Evolutionary conservation across 495 filamentous ascomycete genomes (phyloP).

Genomic region (Aspergillus sparsus): DNA sequence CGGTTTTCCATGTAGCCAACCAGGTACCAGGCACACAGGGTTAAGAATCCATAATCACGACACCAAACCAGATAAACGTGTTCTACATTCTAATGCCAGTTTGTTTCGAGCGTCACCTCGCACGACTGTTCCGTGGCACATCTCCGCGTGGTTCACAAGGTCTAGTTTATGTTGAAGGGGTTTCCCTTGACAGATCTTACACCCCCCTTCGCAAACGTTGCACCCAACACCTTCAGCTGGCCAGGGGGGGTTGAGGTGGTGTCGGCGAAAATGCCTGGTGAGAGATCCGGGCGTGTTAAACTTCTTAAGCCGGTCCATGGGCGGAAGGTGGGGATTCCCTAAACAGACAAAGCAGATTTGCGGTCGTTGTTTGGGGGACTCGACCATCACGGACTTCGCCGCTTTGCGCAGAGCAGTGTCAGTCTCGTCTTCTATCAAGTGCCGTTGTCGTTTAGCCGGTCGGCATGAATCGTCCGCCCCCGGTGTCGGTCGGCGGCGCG

Average conservation of each 20-base stretch:
- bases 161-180: slow-evolving; percentile 17
- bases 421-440: slow-evolving; percentile 11
- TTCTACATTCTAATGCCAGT: slow-evolving; percentile 5
- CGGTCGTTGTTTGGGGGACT: slow-evolving; percentile 14
- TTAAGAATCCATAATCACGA: neutral
- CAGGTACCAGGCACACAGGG: no score
- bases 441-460: slow-evolving; percentile 14
- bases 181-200: slow-evolving; percentile 15
- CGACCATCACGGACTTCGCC: slow-evolving; percentile 23
- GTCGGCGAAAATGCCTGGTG: slow-evolving; percentile 20
- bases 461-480: neutral
- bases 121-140: slow-evolving; percentile 12
- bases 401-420: slow-evolving; percentile 21
- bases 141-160: slow-evolving; percentile 21
- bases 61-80: neutral
- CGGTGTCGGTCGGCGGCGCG: slow-evolving; percentile 6
- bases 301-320: slow-evolving; percentile 13
- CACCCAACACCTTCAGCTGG: slow-evolving; percentile 15
- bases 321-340: slow-evolving; percentile 22
- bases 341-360: slow-evolving; percentile 17
- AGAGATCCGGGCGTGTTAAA: slow-evolving; percentile 19
- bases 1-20: no score
- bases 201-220: no score
- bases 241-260: slow-evolving; percentile 24
- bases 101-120: slow-evolving; percentile 7